Evolutionary conservation across 805 yeast genomes (phyloP).

Genomic region (Yamadazyma scolyti): DNA sequence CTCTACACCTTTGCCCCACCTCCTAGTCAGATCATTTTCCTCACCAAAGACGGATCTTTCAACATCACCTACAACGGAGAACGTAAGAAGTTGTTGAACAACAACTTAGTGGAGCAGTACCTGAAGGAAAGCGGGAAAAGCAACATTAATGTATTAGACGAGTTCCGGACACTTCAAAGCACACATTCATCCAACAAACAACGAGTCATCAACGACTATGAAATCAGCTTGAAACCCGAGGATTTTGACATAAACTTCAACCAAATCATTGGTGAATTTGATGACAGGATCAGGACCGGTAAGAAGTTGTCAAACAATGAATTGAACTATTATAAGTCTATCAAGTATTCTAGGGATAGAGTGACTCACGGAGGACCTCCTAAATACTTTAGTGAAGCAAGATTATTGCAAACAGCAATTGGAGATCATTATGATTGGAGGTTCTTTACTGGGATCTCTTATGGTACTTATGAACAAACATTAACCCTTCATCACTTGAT

Average conservation of each 20-base stretch:
- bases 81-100: slow-evolving; percentile 24
- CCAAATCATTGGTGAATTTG: slow-evolving; percentile 14
- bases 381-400: slow-evolving; percentile 39
- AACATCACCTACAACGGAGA: slow-evolving; percentile 15
- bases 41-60: slow-evolving; percentile 34
- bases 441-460: slow-evolving; percentile 54
- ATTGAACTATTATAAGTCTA: slow-evolving; percentile 27
- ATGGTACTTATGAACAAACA: slow-evolving; percentile 34
- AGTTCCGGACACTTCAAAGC: slow-evolving; percentile 18
- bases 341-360: slow-evolving; percentile 25
- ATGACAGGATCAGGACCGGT: slow-evolving; percentile 15
- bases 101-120: slow-evolving; percentile 6
- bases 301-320: slow-evolving; percentile 15
- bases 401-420: slow-evolving; percentile 17
- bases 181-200: slow-evolving; percentile 13
- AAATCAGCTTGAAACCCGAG: slow-evolving; percentile 21
- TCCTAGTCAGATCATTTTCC: slow-evolving; percentile 33
- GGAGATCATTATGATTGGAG: slow-evolving; percentile 57
- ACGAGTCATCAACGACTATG: slow-evolving; percentile 22
- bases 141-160: slow-evolving; percentile 13
- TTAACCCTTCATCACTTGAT: slow-evolving; percentile 45
- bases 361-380: slow-evolving; percentile 27
- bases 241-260: slow-evolving; percentile 23
- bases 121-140: slow-evolving; percentile 4
- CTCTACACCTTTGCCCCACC: slow-evolving; percentile 39